Evolutionary conservation across 108 stramenopile species (phyloP), one percentile per base, ranked within the genome.

Genomic region (Pseudonitzschia multistriata): DNA sequence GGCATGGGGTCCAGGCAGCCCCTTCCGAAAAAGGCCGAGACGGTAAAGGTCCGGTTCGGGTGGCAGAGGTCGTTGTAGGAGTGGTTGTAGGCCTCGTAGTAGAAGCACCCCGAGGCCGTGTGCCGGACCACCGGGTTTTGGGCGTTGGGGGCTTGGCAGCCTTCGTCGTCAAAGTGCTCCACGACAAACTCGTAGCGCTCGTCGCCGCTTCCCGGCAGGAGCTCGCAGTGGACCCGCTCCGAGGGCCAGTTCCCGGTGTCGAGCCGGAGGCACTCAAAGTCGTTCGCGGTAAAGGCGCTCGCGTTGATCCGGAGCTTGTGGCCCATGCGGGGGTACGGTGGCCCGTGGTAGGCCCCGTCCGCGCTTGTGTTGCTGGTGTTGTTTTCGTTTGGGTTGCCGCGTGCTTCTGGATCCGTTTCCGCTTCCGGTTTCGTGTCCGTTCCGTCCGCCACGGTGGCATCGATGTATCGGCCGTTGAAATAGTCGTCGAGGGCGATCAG

Each of bases 231-330:
- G 2, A 52, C 50, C 25, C 50, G 50, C 8, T 52, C 50, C 22
- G 50, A 52, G 8, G 50, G 50, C 50, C 50, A 52, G 22, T 52
- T 52, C 4, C 50, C 50, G 15, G 50, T 52, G 50, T 52, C 50
- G 50, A 52, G 21, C 24, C 24, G 50, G 22, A 52, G 25, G 25
- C 50, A 52, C 25, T 52, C 50, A 24, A 52, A 52, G 24, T 52
- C 50, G 50, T 52, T 52, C 22, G 25, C 50, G 50, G 50, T 52
- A 52, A 52, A 52, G 50, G 50, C 50, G 22, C 50, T 52, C 7
- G 50, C 50, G 22, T 52, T 52, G 50, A 52, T 10, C 8, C 24
- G 50, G 8, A 52, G 11, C 22, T 52, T 52, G 50, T 52, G 50
- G 50, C 50, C 50, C 50, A 2, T 52, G 50, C 24, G 50, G 21